Evolutionary conservation across 768 basidiomycete species (phyloP).

Genomic region (Polyporus arcularius): DNA sequence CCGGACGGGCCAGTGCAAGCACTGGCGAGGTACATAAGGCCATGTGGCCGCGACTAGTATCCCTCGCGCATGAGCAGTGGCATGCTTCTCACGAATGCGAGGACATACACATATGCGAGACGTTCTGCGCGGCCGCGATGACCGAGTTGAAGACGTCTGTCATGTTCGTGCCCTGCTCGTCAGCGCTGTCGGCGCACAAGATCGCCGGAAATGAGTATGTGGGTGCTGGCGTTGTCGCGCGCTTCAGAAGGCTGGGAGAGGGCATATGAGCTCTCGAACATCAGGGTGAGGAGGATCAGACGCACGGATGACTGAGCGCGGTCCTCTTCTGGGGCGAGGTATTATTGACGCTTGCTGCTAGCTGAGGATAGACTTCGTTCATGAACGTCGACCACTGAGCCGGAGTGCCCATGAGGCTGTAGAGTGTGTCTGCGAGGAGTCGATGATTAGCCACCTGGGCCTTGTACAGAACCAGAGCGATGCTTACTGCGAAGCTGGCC

Average conservation of each 20-base stretch:
- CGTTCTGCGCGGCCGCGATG: neutral
- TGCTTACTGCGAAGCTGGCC: constrained; percentile 5
- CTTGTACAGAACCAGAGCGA: neutral
- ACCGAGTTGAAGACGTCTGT: constrained; percentile 5
- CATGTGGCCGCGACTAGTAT: constrained; percentile 2
- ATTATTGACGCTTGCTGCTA: neutral
- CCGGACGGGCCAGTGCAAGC: constrained; percentile 19
- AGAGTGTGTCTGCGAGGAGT: neutral
- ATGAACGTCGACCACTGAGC: constrained; percentile 3
- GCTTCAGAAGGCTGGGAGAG: neutral
- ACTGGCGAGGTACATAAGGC: constrained; percentile 1
- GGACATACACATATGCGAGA: constrained; percentile 8
- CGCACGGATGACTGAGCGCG: neutral
- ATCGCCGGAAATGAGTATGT: constrained; percentile 3
- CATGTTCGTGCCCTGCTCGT: constrained; percentile 5
- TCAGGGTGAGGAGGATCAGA: neutral
- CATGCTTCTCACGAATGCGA: neutral
- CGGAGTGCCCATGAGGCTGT: neutral
- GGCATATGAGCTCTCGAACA: neutral
- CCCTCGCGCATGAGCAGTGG: neutral
- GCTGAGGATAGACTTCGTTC: constrained; percentile 5
- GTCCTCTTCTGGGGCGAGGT: neutral
- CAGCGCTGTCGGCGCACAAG: constrained; percentile 12
- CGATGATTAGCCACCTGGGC: neutral
- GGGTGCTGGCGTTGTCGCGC: neutral